phyloP scores from a whole-genome alignment of 116 monocot species.

The Papilionanthe hybrid region DNA sequence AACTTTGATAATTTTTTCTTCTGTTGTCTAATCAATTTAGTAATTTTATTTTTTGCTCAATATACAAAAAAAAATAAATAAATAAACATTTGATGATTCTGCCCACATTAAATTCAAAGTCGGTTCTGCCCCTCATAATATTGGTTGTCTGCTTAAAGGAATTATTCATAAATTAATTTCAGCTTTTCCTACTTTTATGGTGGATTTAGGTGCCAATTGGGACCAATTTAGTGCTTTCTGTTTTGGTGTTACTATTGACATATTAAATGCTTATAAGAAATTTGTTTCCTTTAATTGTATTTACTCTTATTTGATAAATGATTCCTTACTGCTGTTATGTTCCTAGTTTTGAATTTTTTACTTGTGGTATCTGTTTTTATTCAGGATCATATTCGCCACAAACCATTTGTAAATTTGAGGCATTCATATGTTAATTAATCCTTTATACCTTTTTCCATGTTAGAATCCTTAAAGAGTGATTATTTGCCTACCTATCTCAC shows the following conservation, averaged over 20 bases:
- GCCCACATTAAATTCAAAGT: too few relatives aligned
- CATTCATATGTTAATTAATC: neutral
- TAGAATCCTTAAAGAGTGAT: too few relatives aligned
- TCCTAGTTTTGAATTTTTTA: neutral
- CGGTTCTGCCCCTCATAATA: neutral
- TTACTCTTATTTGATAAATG: neutral
- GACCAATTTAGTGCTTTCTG: neutral
- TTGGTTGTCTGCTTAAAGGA: neutral
- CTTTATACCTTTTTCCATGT: neutral
- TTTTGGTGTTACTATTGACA: slow-evolving; percentile 1
- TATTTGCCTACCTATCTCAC: too few relatives aligned
- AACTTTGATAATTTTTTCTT: too few relatives aligned
- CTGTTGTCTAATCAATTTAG: too few relatives aligned
- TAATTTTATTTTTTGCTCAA: too few relatives aligned
- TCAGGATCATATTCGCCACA: neutral
- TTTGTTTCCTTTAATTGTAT: neutral
- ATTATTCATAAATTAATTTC: neutral
- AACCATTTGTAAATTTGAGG: neutral
- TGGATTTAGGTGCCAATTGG: neutral
- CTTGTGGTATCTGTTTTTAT: neutral
- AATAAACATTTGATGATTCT: too few relatives aligned
- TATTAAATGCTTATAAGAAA: neutral
- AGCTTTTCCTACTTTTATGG: neutral
- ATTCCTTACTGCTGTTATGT: neutral
- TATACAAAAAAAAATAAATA: too few relatives aligned